Evolutionary conservation across 176 grass and related monocot species (phyloP).

Genomic region (Oryza rufipogon): DNA sequence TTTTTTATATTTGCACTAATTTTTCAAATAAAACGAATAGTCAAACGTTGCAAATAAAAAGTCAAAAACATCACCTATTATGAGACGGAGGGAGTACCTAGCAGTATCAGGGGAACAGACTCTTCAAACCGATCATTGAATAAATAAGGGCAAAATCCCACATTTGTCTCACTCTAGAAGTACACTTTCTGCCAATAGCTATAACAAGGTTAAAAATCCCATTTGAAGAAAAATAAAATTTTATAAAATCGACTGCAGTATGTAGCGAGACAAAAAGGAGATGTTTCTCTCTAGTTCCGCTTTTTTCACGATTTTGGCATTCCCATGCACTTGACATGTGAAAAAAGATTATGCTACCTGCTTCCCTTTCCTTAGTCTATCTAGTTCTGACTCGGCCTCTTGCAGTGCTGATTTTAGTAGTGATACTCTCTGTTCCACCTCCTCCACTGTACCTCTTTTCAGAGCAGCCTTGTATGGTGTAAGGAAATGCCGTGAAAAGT

Average conservation of each 20-base stretch:
- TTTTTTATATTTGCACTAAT: too few species aligned
- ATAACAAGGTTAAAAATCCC: slow-evolving; percentile 37
- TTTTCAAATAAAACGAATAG: too few species aligned
- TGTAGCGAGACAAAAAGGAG: slow-evolving; percentile 33
- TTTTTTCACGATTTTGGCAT: slow-evolving; percentile 5
- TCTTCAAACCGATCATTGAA: neutral
- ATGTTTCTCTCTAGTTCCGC: slow-evolving; percentile 25
- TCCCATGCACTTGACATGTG: slow-evolving; percentile 7
- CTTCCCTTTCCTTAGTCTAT: slow-evolving; percentile 83
- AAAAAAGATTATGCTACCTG: slow-evolving; percentile 57
- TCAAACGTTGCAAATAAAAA: too few species aligned
- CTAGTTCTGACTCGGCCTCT: slow-evolving; percentile 74
- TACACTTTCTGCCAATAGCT: slow-evolving; percentile 40
- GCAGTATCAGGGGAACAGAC: neutral
- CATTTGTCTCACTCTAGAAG: slow-evolving; percentile 14
- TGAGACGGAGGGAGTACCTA: neutral
- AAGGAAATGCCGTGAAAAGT: slow-evolving; percentile 78
- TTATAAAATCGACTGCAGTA: slow-evolving; percentile 16
- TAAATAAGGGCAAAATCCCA: neutral
- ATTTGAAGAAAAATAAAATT: slow-evolving; percentile 25
- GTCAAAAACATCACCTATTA: too few species aligned
- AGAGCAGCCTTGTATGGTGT: slow-evolving; percentile 63
- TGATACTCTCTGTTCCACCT: slow-evolving; percentile 71
- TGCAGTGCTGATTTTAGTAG: slow-evolving; percentile 63
- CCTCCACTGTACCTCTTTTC: slow-evolving; percentile 68